Percentiles rank a stretch among this genome's conserved stretches.
phyloP scores from a whole-genome alignment of 192 early-diverging fungal species.

The Chytriomyces sp. region DNA sequence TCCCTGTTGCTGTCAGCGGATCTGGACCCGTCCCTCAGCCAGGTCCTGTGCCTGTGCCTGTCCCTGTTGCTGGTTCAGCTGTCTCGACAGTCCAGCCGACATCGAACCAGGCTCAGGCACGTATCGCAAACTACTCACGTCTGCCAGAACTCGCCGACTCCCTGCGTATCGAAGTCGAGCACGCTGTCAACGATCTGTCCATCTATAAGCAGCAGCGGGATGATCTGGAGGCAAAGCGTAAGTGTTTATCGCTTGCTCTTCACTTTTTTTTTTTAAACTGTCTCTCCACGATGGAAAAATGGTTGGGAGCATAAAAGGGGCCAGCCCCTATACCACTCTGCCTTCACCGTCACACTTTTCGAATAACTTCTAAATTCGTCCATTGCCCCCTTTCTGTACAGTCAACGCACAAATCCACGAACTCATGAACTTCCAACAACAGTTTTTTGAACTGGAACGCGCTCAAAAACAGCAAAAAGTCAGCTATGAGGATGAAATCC shows the following conservation, averaged over 20 bases:
- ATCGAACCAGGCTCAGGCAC: too few relatives aligned
- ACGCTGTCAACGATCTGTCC: conserved; percentile 73
- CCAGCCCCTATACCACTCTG: background rate
- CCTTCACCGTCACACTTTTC: background rate
- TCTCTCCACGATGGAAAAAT: background rate
- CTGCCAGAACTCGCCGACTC: conserved; percentile 81
- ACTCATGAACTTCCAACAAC: conserved; percentile 77
- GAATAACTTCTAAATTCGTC: background rate
- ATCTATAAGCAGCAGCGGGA: conserved; percentile 78
- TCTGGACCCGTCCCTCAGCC: too few relatives aligned
- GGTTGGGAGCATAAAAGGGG: conserved; percentile 24
- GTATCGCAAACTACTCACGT: conserved; percentile 21
- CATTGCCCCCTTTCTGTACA: conserved; percentile 36
- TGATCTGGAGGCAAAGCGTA: conserved; percentile 89
- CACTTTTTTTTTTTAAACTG: background rate
- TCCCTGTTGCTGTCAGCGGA: too few relatives aligned
- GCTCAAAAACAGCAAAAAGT: conserved; percentile 77
- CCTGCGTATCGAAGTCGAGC: conserved; percentile 79
- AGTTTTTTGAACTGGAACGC: conserved; percentile 79
- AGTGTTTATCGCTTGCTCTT: conserved; percentile 35
- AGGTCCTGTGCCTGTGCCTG: too few relatives aligned
- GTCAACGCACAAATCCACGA: conserved; percentile 81
- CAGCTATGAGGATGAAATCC: conserved; percentile 90
- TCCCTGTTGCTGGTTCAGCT: background rate
- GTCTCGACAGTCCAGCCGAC: too few relatives aligned